These are phyloP conservation scores for Coprinopsis marcescibilis DNA, from an alignment of 768 basidiomycete species.

Conservation along the genomic window DNA sequence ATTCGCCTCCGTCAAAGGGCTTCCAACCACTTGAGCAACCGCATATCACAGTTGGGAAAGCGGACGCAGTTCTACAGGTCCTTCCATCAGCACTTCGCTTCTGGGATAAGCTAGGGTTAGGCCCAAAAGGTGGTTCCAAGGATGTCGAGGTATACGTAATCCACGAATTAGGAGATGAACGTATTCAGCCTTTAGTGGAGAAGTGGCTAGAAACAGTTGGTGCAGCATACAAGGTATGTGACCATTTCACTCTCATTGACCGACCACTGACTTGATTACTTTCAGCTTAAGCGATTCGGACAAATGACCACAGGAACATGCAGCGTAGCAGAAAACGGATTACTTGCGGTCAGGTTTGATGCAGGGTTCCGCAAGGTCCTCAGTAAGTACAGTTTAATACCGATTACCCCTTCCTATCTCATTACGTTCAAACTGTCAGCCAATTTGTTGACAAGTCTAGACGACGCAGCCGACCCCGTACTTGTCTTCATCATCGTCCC, in stretches of 20 bases:
- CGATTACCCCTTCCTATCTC: background rate
- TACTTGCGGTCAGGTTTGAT: conserved; percentile 62
- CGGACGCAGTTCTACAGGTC: conserved; percentile 63
- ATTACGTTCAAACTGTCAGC: conserved; percentile 38
- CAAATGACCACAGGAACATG: conserved; percentile 46
- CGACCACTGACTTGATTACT: conserved; percentile 13
- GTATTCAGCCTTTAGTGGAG: conserved; percentile 43
- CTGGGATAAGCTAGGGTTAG: conserved; percentile 80
- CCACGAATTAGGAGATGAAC: conserved; percentile 54
- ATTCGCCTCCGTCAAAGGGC: conserved; percentile 11
- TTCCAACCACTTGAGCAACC: conserved; percentile 36
- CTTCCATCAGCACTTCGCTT: conserved; percentile 68
- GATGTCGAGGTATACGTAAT: conserved; percentile 63
- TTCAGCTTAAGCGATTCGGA: conserved; percentile 59
- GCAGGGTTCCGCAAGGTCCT: conserved; percentile 61
- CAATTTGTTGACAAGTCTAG: conserved; percentile 32
- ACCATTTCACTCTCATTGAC: background rate
- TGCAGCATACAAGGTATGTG: conserved; percentile 48
- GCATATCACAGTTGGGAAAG: conserved; percentile 63
- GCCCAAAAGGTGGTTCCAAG: conserved; percentile 66
- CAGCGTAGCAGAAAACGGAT: conserved; percentile 44
- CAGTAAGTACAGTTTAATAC: conserved; percentile 29
- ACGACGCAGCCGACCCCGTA: conserved; percentile 25
- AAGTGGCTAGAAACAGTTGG: conserved; percentile 55
- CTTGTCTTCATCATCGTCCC: conserved; percentile 71